Base-by-base conservation (phyloP, 1,284 basidiomycete genomes). In the Stygiomarasmius scandens region DNA sequence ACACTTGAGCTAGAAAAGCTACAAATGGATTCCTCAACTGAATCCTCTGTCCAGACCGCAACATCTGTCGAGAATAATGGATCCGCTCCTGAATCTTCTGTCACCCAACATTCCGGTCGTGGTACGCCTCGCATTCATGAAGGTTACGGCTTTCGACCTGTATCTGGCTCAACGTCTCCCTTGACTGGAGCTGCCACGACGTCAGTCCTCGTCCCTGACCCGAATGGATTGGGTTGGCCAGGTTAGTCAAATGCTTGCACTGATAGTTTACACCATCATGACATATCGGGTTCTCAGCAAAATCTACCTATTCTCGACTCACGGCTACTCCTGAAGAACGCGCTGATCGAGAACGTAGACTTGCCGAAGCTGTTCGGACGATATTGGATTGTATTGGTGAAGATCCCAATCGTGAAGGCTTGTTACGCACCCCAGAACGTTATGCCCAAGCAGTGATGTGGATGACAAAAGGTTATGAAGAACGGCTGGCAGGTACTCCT, bases 381-480 rank as follows among this genome's bases (percentile, higher is more conserved):
- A 89, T 99, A 32, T 85, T 99, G 48, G 95, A 98, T 69, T 98
- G 96, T 71, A 95, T 99, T 59, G 97, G 97, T 51, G 97, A 99
- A 75, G 97, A 99, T 77, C 97, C 97, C 1, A 87, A 95, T 69
- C 84, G 97, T 45, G 94, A 96, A 68, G 97, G 97, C 9, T 80
- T 99, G 27, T 77, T 88, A 49, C 86, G 89, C 63, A 99, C 97
- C 1, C 97, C 97, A 14, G 93, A 96, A 67, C 84, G 97, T 45
- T 99, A 98, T 74, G 96, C 96, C 27, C 93, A 99, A 73, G 96
- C 97, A 25, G 79, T 99, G 54, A 86, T 99, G 79, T 99, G 95
- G 95, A 98, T 99, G 96, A 99, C 97, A 34, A 90, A 92, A 68
- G 97, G 97, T 2, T 99, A 99, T 75, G 97, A 98, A 71, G 96